phyloP scores from a whole-genome alignment of 2,329 filamentous ascomycete species.

The Colletotrichum tofieldiae region DNA sequence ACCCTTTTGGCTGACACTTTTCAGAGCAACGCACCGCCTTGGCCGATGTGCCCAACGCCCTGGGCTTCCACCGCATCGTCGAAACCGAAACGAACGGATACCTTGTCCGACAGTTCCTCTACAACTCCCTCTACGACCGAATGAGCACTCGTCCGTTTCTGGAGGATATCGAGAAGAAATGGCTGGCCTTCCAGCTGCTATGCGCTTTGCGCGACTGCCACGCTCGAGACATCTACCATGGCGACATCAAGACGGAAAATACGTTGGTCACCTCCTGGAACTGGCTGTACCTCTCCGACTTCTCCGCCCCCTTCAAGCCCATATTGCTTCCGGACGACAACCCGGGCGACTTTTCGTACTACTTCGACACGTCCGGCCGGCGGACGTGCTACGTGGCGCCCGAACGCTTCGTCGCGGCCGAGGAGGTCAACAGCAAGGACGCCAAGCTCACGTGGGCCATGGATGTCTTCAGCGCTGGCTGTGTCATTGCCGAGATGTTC shows the following conservation, averaged over 20 bases:
- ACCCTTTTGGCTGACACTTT: conserved; percentile 17
- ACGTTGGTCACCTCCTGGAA: conserved; percentile 98
- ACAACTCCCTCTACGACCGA: conserved; percentile 97
- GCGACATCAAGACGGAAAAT: conserved; percentile 99
- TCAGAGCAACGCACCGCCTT: conserved; percentile 85
- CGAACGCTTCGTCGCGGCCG: conserved; percentile 86
- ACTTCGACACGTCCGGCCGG: conserved; percentile 93
- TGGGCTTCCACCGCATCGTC: conserved; percentile 90
- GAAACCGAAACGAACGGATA: conserved; percentile 95
- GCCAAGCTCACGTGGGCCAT: conserved; percentile 88
- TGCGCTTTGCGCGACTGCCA: conserved; percentile 95
- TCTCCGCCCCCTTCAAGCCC: conserved; percentile 95
- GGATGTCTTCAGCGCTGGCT: conserved; percentile 98
- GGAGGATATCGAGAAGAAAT: conserved; percentile 98
- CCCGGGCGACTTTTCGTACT: conserved; percentile 97
- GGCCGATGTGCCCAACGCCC: conserved; percentile 88
- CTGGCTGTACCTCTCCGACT: conserved; percentile 98
- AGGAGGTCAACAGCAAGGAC: conserved; percentile 74
- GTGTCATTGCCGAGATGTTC: conserved; percentile 96
- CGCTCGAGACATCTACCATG: conserved; percentile 89
- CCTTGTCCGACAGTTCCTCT: conserved; percentile 93
- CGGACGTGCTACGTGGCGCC: conserved; percentile 96
- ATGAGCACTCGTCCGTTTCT: conserved; percentile 96
- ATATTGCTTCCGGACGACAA: conserved; percentile 96
- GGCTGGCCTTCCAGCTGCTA: conserved; percentile 95